Evolutionary conservation across 768 basidiomycete genomes (phyloP).

Genomic region (Pleurotus tuber-regium): DNA sequence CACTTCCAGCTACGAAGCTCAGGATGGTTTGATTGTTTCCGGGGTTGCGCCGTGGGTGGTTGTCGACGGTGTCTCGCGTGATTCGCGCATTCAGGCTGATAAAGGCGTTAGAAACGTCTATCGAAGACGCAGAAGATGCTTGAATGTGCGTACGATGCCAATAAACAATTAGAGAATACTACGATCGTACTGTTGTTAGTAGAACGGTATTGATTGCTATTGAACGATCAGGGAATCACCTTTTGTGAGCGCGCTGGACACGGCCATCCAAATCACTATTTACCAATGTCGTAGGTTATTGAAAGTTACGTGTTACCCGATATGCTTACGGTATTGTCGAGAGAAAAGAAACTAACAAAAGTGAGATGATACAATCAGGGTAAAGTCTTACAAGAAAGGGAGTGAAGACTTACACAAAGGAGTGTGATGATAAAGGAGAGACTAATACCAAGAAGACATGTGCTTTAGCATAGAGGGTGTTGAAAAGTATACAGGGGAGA

Average conservation of each 20-base stretch:
- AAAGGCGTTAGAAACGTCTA: not conserved
- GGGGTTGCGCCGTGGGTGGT: not conserved
- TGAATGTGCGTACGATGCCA: not conserved
- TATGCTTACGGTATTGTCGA: constrained; percentile 2
- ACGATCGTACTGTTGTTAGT: not conserved
- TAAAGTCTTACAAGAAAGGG: not conserved
- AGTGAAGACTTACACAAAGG: constrained; percentile 5
- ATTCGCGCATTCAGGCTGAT: not conserved
- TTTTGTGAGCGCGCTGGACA: constrained; percentile 6
- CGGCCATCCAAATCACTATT: constrained; percentile 6
- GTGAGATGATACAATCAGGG: not conserved
- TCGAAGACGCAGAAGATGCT: not conserved
- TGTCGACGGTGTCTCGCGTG: not conserved
- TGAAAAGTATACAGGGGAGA: not conserved
- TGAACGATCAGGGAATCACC: not conserved
- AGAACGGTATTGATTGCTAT: not conserved
- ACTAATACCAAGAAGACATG: not conserved
- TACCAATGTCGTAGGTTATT: too few species aligned
- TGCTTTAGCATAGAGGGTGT: not conserved
- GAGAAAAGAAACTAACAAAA: not conserved
- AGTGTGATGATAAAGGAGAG: constrained; percentile 5
- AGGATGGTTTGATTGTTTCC: not conserved
- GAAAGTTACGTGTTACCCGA: too few species aligned
- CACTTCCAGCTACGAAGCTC: not conserved
- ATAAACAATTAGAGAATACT: constrained; percentile 1